A percentile compares a stretch with the other conserved stretches of the same genome.
Conservation (phyloP, 257 asterid genomes). For the Jacaranda copaia region DNA sequence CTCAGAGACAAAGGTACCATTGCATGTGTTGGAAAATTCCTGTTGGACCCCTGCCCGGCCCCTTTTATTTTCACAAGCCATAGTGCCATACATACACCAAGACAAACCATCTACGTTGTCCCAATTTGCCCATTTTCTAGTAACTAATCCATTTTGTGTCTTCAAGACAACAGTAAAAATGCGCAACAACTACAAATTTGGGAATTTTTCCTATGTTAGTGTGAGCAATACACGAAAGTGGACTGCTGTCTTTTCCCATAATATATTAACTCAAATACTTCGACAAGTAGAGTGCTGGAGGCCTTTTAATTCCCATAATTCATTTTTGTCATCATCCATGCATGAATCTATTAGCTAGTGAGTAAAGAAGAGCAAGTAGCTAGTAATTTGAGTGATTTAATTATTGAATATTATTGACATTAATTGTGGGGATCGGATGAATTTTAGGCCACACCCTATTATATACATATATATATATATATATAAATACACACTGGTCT, state of each 20-base stretch:
- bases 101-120: slow-evolving; percentile 2
- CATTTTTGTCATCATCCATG: too few species aligned
- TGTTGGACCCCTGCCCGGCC: slow-evolving; percentile 34
- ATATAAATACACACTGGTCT: too few species aligned
- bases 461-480: too few species aligned
- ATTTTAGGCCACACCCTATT: too few species aligned
- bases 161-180: neutral
- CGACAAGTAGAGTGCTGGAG: too few species aligned
- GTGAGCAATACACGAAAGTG: neutral
- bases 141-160: slow-evolving; percentile 19
- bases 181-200: neutral
- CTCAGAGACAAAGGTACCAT: slow-evolving; percentile 41
- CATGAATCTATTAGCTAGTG: too few species aligned
- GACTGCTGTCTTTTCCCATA: neutral
- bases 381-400: too few species aligned
- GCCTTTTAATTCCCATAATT: too few species aligned
- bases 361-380: too few species aligned
- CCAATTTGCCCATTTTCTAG: neutral
- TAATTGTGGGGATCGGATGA: too few species aligned
- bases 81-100: neutral
- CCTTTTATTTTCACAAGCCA: slow-evolving; percentile 16
- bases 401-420: too few species aligned
- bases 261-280: neutral
- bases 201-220: neutral
- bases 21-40: neutral